Conservation (phyloP, 345 rosid species). For the Salix dunnii region DNA sequence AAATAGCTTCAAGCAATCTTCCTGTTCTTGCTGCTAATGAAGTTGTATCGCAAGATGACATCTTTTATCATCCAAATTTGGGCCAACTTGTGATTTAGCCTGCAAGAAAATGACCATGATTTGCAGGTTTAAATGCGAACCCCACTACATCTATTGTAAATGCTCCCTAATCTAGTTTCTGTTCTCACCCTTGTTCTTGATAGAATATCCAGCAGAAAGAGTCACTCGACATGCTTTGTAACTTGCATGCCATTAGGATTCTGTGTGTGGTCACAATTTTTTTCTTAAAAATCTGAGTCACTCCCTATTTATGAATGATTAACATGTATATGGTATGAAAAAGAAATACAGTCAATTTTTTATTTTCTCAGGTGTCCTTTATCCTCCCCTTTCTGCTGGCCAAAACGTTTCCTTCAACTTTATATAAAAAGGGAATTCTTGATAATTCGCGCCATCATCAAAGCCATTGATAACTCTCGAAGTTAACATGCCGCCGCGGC, state of each 20-base stretch:
- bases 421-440: not conserved
- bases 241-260: conserved; percentile 2
- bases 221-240: conserved; percentile 16
- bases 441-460: too few relatives aligned
- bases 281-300: not conserved
- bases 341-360: not conserved
- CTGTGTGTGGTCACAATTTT: not conserved
- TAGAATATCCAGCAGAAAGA: not conserved
- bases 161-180: not conserved
- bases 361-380: too few relatives aligned
- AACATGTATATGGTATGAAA: not conserved
- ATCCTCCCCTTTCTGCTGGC: not conserved
- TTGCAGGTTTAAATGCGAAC: not conserved
- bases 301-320: not conserved
- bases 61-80: not conserved
- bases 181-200: not conserved
- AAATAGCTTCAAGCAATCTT: conserved; percentile 9
- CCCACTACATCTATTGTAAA: not conserved
- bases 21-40: not conserved
- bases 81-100: not conserved
- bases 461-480: too few relatives aligned
- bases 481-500: too few relatives aligned
- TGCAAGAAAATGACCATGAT: not conserved
- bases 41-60: not conserved
- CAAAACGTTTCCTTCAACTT: not conserved